phyloP scores from a whole-genome alignment of 257 asterid genomes.

The Penstemon barbatus region DNA sequence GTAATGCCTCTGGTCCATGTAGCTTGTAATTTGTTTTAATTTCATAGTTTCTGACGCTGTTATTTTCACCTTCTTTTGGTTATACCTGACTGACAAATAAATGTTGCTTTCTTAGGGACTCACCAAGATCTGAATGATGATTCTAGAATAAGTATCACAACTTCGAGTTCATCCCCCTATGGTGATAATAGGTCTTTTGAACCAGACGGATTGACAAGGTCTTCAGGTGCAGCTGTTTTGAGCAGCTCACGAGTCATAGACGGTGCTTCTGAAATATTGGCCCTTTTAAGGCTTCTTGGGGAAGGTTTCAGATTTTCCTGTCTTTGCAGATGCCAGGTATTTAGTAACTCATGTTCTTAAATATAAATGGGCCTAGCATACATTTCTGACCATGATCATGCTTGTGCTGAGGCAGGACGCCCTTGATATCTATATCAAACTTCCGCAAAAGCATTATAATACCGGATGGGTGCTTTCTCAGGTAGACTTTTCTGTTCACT shows the following conservation, averaged over 20 bases:
- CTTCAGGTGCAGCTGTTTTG: constrained; percentile 46
- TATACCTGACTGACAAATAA: constrained; percentile 24
- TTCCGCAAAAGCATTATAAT: constrained; percentile 84
- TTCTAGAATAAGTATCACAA: constrained; percentile 50
- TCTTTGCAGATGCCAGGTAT: constrained; percentile 85
- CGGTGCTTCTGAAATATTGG: constrained; percentile 74
- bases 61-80: constrained; percentile 16
- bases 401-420: constrained; percentile 70
- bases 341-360: constrained; percentile 18
- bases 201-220: constrained; percentile 56
- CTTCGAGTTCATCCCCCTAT: constrained; percentile 53
- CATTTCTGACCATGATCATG: constrained; percentile 14
- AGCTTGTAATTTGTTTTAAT: constrained; percentile 19
- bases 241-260: constrained; percentile 53
- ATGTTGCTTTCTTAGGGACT: constrained; percentile 48
- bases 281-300: constrained; percentile 80
- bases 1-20: not conserved
- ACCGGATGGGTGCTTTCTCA: constrained; percentile 98
- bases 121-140: constrained; percentile 70
- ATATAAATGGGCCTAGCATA: constrained; percentile 15
- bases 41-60: constrained; percentile 15
- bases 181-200: constrained; percentile 61
- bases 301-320: constrained; percentile 90
- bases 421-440: constrained; percentile 63
- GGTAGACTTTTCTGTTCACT: constrained; percentile 39